Percentiles rank a stretch among this genome's conserved stretches.
phyloP scores from a whole-genome alignment of 2,329 filamentous ascomycete genomes.

The Scortechinia acanthostroma region DNA sequence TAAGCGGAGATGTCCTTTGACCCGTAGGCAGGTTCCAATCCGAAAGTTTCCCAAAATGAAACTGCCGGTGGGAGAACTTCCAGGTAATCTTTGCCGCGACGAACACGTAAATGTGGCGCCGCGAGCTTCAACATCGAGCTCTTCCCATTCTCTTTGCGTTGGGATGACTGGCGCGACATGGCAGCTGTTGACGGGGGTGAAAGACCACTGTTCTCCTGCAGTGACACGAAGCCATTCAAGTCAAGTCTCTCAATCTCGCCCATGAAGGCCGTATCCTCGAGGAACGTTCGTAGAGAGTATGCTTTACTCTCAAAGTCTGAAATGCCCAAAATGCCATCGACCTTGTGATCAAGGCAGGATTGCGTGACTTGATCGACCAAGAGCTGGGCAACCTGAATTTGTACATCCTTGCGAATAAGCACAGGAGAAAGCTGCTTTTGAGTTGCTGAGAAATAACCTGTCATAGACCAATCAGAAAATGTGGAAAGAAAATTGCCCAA shows the following conservation, averaged over 20 bases:
- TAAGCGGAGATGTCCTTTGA: constrained; percentile 48
- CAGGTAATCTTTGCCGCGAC: constrained; percentile 39
- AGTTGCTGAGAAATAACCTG: constrained; percentile 24
- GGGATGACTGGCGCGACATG: constrained; percentile 14
- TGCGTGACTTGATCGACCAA: constrained; percentile 31
- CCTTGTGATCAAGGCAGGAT: constrained; percentile 26
- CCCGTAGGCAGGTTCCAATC: constrained; percentile 43
- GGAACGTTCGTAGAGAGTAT: background rate
- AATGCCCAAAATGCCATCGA: constrained; percentile 11
- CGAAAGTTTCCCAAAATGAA: constrained; percentile 53
- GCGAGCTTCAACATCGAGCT: constrained; percentile 29
- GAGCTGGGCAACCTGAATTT: constrained; percentile 26
- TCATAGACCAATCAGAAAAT: constrained; percentile 25
- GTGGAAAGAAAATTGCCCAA: constrained; percentile 25
- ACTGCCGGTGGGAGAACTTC: constrained; percentile 47
- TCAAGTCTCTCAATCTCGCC: constrained; percentile 20
- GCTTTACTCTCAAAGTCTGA: background rate
- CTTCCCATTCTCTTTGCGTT: constrained; percentile 6
- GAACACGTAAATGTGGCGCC: constrained; percentile 42
- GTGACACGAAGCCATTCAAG: constrained; percentile 20
- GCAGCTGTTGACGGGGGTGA: constrained; percentile 8
- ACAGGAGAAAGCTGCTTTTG: constrained; percentile 18
- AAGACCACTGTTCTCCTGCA: constrained; percentile 15
- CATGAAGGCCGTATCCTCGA: constrained; percentile 5
- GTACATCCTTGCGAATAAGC: constrained; percentile 20